Base-by-base conservation (phyloP, 2,329 filamentous ascomycete genomes). In the Claviceps pazoutovae region DNA sequence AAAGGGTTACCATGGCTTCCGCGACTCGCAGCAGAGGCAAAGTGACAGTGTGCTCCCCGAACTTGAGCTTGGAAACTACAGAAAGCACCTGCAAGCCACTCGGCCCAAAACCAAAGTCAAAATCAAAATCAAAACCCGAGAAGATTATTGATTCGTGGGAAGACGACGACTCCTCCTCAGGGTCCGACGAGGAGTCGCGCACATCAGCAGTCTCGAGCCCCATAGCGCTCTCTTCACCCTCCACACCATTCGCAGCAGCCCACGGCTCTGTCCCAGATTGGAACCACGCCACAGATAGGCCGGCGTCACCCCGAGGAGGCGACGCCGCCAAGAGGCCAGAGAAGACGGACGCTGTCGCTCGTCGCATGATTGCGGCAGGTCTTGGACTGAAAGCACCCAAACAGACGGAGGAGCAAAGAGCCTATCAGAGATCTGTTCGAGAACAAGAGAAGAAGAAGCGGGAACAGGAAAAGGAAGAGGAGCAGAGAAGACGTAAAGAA, bases 271-370 rank as follows among this genome's bases (percentile, higher is more conserved):
- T 48, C 1, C 51, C 55, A 14, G 48, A 43, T 23, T 56, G 56
- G 55, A 37, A 41, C 16, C 19, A 52, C 13, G 21, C 9, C 1
- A 3, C 11, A 7, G 45, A 42, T 23, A 41, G 19, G 5, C 42
- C 30, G 14, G 23, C 42, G 34, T 41, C 50, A 8, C 39, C 53
- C 2, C 46, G 47, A 5, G 57, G 61, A 34, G 62, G 61, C 14
- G 57, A 59, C 5, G 36, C 57, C 9, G 46, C 54, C 3, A 58
- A 59, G 52, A 72, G 86, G 41, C 91, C 89, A 0, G 90, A 95
- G 69, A 98, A 95, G 74, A 94, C 90, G 56, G 94, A 94, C 55
- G 88, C 89, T 0, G 88, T 95, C 41, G 93, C 93, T 5, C 80
- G 86, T 55, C 76, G 93, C 54, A 76, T 98, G 79, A 97, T 98